A percentile compares a stretch with the other conserved stretches of the same genome.
Conservation (phyloP, 352 stramenopile species). For the Bremia lactucae region DNA sequence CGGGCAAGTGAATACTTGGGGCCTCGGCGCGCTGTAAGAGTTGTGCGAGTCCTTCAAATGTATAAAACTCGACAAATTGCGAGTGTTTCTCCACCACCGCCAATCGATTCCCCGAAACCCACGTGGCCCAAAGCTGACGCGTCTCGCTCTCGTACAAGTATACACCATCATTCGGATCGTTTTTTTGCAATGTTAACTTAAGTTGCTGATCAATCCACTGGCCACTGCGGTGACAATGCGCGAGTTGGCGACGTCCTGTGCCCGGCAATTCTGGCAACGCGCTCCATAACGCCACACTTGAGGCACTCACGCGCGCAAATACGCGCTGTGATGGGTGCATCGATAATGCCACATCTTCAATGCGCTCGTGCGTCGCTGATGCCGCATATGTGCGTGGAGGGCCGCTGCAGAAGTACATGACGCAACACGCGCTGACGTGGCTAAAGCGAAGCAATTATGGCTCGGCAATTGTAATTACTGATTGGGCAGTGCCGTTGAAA, state of each 20-base stretch:
- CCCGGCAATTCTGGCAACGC: conserved; percentile 21
- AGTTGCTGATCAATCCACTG: conserved; percentile 16
- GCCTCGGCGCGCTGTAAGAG: conserved; percentile 12
- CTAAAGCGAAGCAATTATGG: not conserved
- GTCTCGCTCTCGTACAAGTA: conserved; percentile 9
- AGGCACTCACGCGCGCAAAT: conserved; percentile 43
- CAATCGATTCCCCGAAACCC: conserved; percentile 42
- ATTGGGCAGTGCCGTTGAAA: not conserved
- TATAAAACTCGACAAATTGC: conserved; percentile 58
- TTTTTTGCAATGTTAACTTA: not conserved
- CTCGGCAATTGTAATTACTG: not conserved
- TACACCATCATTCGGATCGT: not conserved
- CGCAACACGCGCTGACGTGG: conserved; percentile 8
- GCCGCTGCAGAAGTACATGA: conserved; percentile 66
- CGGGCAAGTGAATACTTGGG: not conserved
- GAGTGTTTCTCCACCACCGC: conserved; percentile 52
- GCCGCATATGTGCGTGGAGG: conserved; percentile 52
- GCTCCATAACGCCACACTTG: conserved; percentile 38
- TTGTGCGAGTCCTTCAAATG: conserved; percentile 39
- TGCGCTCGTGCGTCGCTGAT: conserved; percentile 14
- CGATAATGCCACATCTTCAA: conserved; percentile 35
- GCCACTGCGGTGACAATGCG: conserved; percentile 21
- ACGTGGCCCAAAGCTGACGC: conserved; percentile 40
- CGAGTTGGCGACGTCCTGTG: conserved; percentile 25
- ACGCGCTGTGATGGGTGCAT: conserved; percentile 42